Evolutionary conservation across 345 rosid species (phyloP).

Genomic region (Boechera retrofracta): DNA sequence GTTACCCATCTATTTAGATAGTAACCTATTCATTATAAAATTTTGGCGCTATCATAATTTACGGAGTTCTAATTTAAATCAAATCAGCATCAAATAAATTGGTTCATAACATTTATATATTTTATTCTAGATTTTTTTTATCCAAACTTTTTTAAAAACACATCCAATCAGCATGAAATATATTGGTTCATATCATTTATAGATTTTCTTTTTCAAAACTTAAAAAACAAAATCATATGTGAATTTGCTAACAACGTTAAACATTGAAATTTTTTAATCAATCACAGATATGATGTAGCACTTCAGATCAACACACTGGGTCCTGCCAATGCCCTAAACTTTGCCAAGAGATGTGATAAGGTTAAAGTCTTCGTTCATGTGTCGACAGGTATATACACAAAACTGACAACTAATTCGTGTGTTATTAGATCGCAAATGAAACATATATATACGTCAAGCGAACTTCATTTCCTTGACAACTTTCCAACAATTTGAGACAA

Average conservation of each 20-base stretch:
- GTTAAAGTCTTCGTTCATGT: constrained; percentile 57
- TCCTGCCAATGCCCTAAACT: constrained; percentile 52
- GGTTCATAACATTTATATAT: background rate
- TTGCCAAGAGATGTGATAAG: constrained; percentile 59
- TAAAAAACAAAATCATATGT: background rate
- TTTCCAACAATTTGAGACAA: background rate
- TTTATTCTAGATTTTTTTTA: background rate
- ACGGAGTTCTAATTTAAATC: background rate
- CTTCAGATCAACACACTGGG: constrained; percentile 62
- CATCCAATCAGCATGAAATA: background rate
- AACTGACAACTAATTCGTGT: background rate
- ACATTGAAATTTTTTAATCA: background rate
- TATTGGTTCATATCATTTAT: background rate
- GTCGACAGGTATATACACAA: constrained; percentile 62
- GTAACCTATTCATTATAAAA: too few species aligned
- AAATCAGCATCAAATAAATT: background rate
- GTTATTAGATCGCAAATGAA: background rate
- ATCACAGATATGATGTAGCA: constrained; percentile 54
- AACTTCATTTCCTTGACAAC: background rate
- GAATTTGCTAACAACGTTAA: background rate
- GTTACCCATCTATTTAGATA: background rate
- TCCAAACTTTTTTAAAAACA: too few species aligned
- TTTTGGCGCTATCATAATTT: background rate
- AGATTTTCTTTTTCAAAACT: background rate
- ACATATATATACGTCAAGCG: background rate